These are phyloP conservation scores for Spathaspora sp. DNA, from an alignment of 805 yeast species.

Conservation along the genomic window DNA sequence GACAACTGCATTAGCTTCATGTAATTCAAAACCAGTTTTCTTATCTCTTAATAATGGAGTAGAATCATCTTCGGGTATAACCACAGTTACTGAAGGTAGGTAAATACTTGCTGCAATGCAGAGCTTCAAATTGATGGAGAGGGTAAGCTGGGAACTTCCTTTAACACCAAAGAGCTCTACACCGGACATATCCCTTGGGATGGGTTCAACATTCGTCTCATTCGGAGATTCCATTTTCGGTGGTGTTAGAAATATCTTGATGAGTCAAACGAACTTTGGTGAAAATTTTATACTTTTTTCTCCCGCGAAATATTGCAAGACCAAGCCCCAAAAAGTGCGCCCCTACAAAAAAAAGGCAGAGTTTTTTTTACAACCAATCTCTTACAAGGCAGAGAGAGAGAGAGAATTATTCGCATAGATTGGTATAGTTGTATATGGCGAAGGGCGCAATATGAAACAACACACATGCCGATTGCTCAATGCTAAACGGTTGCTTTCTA, in stretches of 20 bases:
- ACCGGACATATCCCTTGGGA: constrained; percentile 4
- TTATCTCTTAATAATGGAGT: constrained; percentile 33
- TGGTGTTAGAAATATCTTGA: neutral
- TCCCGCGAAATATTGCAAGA: neutral
- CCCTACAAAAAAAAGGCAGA: neutral
- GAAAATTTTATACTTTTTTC: neutral
- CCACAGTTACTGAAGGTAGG: constrained; percentile 19
- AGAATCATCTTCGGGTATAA: constrained; percentile 6
- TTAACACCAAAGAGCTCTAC: constrained; percentile 27
- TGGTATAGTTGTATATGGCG: neutral
- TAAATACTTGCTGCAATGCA: constrained; percentile 38
- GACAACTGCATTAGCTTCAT: constrained; percentile 68
- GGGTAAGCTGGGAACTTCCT: constrained; percentile 20
- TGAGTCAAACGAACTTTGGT: neutral
- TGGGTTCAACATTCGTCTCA: too few relatives aligned
- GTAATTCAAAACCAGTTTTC: constrained; percentile 42
- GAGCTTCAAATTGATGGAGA: constrained; percentile 41
- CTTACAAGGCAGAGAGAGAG: too few relatives aligned
- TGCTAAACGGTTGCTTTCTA: neutral
- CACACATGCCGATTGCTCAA: neutral
- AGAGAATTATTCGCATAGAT: too few relatives aligned
- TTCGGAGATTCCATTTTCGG: neutral
- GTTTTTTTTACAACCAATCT: too few relatives aligned
- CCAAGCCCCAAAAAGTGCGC: neutral
- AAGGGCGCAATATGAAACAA: neutral